phyloP scores from a whole-genome alignment of 768 basidiomycete species.

The Rhizopogon roseolus region DNA sequence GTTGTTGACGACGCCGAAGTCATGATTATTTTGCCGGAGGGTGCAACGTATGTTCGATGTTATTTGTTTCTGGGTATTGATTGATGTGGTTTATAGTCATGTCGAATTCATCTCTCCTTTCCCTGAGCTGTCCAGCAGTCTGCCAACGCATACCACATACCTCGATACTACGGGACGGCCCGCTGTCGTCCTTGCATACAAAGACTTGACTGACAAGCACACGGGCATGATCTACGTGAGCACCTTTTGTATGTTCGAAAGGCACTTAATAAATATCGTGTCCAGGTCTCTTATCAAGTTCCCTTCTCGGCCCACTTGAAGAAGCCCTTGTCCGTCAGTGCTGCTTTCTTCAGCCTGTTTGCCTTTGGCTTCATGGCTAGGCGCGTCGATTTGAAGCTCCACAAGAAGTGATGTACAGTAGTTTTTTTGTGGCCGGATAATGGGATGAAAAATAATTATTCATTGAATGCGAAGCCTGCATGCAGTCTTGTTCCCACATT shows the following conservation, averaged over 20 bases:
- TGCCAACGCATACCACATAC: slow-evolving; percentile 78
- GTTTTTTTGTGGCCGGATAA: neutral
- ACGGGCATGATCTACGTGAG: slow-evolving; percentile 78
- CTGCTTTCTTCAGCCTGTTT: slow-evolving; percentile 68
- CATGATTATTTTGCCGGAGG: slow-evolving; percentile 85
- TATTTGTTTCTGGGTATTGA: slow-evolving; percentile 4
- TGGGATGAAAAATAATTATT: neutral
- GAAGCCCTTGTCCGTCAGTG: slow-evolving; percentile 78
- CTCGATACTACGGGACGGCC: slow-evolving; percentile 91
- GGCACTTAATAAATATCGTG: slow-evolving; percentile 5
- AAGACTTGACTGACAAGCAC: slow-evolving; percentile 75
- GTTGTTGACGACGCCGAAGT: slow-evolving; percentile 79
- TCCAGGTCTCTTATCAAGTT: slow-evolving; percentile 84
- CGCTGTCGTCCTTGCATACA: slow-evolving; percentile 66
- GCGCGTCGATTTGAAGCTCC: slow-evolving; percentile 50
- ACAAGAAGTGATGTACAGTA: slow-evolving; percentile 26
- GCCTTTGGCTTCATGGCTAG: slow-evolving; percentile 38
- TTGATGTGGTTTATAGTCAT: slow-evolving; percentile 46
- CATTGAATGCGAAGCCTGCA: too few species aligned
- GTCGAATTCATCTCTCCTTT: slow-evolving; percentile 77
- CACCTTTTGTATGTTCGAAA: neutral
- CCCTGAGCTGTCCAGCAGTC: slow-evolving; percentile 54
- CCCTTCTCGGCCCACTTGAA: slow-evolving; percentile 75
- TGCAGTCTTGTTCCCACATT: too few species aligned
- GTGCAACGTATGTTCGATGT: slow-evolving; percentile 71